Conservation (phyloP, 108 stramenopile genomes). For the Pseudonitzschia multiseries region DNA sequence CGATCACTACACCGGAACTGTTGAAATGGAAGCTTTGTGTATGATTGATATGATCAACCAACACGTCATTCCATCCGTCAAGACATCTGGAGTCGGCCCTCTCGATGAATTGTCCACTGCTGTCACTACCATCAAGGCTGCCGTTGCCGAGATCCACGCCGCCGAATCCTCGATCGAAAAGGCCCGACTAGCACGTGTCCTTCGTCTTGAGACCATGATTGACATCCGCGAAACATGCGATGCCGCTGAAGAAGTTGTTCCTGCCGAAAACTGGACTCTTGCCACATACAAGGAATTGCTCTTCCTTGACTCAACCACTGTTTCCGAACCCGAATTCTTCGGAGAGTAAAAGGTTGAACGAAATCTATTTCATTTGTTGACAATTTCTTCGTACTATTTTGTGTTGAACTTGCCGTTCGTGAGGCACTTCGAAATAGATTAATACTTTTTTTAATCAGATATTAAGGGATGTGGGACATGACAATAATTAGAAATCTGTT, state of each 20-base stretch:
- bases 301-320: conserved; percentile 80
- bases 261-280: conserved; percentile 89
- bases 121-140: conserved; percentile 63
- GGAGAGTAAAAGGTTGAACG: conserved; percentile 35
- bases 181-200: conserved; percentile 75
- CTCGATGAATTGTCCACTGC: conserved; percentile 70
- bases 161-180: conserved; percentile 65
- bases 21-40: conserved; percentile 90
- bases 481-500: background rate
- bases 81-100: conserved; percentile 67
- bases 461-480: background rate
- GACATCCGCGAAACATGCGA: conserved; percentile 88
- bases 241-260: conserved; percentile 88
- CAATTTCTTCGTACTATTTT: background rate
- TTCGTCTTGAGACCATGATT: conserved; percentile 92
- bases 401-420: background rate
- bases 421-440: background rate
- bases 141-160: conserved; percentile 64
- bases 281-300: conserved; percentile 95
- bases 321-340: conserved; percentile 42
- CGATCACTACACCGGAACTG: conserved; percentile 92
- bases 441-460: background rate
- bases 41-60: conserved; percentile 95
- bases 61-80: conserved; percentile 88
- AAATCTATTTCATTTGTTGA: background rate